phyloP scores from a whole-genome alignment of 257 asterid species.

The Solanum virginianum region DNA sequence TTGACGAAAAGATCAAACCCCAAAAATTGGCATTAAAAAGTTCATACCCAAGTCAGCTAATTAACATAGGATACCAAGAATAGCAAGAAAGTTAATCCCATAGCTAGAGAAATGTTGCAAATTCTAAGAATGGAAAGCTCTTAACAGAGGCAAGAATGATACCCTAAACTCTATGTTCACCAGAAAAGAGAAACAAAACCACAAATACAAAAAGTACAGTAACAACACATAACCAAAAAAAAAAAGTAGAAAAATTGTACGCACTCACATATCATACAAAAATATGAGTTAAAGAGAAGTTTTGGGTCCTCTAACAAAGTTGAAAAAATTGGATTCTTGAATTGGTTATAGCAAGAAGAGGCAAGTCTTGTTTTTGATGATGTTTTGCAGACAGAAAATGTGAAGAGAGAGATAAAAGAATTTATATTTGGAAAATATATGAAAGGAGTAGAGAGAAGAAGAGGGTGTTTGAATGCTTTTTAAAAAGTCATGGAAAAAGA shows the following conservation, averaged over 20 bases:
- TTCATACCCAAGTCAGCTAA: background rate
- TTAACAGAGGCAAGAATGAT: background rate
- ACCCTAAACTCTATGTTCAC: background rate
- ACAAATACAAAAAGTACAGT: background rate
- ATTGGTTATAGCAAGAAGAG: background rate
- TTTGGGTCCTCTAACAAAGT: background rate
- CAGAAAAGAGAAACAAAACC: background rate
- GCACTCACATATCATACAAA: background rate
- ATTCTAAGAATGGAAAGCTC: background rate
- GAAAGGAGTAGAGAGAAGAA: background rate
- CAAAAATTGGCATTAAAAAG: background rate
- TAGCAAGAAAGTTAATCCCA: background rate
- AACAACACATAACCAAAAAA: background rate
- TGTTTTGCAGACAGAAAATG: background rate
- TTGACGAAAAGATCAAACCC: background rate
- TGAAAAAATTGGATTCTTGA: background rate
- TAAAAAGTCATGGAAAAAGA: conserved; percentile 4
- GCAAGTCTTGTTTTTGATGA: background rate
- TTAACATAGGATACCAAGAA: background rate
- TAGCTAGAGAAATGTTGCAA: background rate
- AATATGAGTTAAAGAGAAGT: background rate
- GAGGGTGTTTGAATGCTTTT: conserved; percentile 13
- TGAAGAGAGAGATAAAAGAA: background rate
- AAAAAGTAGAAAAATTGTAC: background rate
- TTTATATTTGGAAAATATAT: background rate